Evolutionary conservation across 2,329 filamentous ascomycete genomes (phyloP), one percentile per base, ranked within the genome.

Genomic region (Trichoderma aggressivum): DNA sequence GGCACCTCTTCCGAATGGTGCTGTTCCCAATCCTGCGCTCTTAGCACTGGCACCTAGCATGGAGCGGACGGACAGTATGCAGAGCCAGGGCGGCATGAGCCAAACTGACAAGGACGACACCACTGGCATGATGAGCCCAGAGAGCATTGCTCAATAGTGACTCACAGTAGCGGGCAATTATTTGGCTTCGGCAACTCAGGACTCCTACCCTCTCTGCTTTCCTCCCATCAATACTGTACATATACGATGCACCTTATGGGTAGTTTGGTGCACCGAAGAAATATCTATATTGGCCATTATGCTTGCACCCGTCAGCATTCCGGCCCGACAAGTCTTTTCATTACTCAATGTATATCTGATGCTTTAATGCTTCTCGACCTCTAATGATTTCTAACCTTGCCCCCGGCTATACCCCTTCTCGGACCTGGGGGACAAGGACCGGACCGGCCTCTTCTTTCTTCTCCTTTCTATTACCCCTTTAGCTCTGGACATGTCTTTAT

Each of bases 51-150:
- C 80, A 39, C 83, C 82, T 56, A 82, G 78, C 74, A 92, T 87
- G 90, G 90, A 86, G 81, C 86, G 83, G 74, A 84, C 81, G 73
- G 86, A 85, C 75, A 91, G 84, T 80, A 86, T 83, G 81, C 86
- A 88, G 78, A 88, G 86, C 73, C 84, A 86, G 76, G 85, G 83
- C n/a, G 85, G 84, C 68, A 83, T 89, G 76, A 90, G 86, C 73
- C 89, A 90, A 78, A 91, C 88, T 70, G 90, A 90, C 75, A 91
- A 92, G 78, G 90, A 90, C 70, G 89, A 89, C 66, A 87, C 85
- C 21, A 89, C 89, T 36, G 91, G 91, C 24, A 94, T 95, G 89
- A 94, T 95, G 86, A 96, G 92, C 78, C 93, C 93, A 5, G 90
- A 95, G 82, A 94, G 92, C 80, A 89, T 93, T 74, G 86, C 87